A percentile compares a stretch with the other conserved stretches of the same genome.
Conservation (phyloP, 1,284 basidiomycete genomes). For the Marasmius sp. region DNA sequence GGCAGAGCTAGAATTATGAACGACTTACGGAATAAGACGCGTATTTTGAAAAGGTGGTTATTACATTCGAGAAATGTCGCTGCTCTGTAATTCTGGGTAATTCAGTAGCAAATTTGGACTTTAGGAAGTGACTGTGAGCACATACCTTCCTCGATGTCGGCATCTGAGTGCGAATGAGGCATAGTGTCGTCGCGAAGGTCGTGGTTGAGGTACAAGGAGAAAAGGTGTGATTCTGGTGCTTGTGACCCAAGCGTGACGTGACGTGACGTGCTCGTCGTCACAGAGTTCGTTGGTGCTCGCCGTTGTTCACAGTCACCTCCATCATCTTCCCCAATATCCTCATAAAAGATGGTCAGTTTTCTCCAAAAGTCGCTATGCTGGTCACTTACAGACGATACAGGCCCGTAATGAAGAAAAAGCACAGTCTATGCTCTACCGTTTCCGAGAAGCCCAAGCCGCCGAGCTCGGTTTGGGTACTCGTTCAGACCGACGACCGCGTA, state of each 20-base stretch:
- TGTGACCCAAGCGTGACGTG: neutral
- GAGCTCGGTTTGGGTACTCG: constrained; percentile 90
- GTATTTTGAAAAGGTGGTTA: constrained; percentile 67
- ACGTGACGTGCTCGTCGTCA: neutral
- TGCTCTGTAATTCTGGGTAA: constrained; percentile 43
- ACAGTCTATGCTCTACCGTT: constrained; percentile 98
- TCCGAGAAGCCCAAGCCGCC: constrained; percentile 94
- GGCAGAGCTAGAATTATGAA: neutral
- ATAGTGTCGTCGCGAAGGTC: constrained; percentile 14
- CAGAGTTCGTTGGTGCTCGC: too few relatives aligned
- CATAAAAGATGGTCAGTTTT: neutral
- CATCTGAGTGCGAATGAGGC: constrained; percentile 23
- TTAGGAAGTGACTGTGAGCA: constrained; percentile 6
- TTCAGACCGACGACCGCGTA: constrained; percentile 80
- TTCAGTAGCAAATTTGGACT: neutral
- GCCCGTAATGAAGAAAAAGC: constrained; percentile 98
- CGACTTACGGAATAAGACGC: constrained; percentile 57
- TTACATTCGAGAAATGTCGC: constrained; percentile 65
- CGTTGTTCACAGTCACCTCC: neutral
- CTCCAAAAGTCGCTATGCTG: neutral
- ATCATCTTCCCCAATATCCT: neutral
- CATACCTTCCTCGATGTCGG: constrained; percentile 43
- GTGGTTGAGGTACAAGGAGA: neutral
- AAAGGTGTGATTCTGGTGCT: neutral
- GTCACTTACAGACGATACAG: constrained; percentile 35